Evolutionary conservation across 331 rosid genomes (phyloP).

Genomic region (Pyrus hybrid): DNA sequence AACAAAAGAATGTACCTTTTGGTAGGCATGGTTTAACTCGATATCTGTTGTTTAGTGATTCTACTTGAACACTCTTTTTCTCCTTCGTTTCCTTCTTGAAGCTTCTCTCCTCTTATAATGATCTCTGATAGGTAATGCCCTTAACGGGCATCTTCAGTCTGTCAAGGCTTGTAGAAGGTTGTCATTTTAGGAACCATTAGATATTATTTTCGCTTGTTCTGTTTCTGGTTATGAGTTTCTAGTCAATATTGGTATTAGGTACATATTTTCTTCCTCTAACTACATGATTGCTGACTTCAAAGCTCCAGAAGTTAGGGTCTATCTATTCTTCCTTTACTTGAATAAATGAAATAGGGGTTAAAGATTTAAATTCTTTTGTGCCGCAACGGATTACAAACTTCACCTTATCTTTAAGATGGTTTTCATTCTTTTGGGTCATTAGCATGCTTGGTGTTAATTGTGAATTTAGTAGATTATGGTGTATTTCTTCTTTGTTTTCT

Average conservation of each 20-base stretch:
- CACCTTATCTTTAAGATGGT: neutral
- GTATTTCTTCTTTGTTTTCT: neutral
- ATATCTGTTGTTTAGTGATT: neutral
- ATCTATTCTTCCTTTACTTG: neutral
- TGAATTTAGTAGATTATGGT: neutral
- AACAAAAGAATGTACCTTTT: neutral
- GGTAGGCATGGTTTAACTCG: neutral
- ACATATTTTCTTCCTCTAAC: neutral
- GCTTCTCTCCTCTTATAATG: neutral
- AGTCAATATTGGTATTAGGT: neutral
- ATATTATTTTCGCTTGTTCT: neutral
- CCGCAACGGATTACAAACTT: neutral
- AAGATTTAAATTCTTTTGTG: neutral
- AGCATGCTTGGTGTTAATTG: neutral
- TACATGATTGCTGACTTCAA: neutral
- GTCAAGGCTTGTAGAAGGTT: neutral
- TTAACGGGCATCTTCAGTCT: neutral
- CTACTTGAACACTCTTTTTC: neutral
- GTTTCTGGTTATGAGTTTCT: neutral
- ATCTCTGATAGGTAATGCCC: neutral
- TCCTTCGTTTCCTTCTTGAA: neutral
- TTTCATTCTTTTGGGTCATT: neutral
- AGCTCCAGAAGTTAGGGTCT: neutral
- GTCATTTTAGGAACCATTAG: neutral
- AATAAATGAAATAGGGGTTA: neutral